Evolutionary conservation across 1,284 basidiomycete genomes (phyloP).

Genomic region (Cystobasidium sp.): DNA sequence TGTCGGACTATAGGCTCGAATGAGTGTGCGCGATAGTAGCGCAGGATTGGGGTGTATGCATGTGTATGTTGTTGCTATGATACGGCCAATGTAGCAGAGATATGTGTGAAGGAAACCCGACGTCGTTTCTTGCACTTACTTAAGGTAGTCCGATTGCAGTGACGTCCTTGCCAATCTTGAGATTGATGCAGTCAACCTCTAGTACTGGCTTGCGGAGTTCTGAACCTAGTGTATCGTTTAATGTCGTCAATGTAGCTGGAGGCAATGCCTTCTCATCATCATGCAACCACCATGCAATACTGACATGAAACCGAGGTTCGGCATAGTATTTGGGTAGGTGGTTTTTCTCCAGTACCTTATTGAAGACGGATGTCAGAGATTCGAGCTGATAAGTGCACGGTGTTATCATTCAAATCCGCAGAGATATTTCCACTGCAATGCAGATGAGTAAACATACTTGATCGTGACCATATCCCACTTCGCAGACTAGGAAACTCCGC

Average conservation of each 20-base stretch:
- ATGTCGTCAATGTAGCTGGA: neutral
- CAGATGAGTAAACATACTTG: too few species aligned
- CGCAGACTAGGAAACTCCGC: slow-evolving; percentile 71
- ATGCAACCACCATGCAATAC: slow-evolving; percentile 68
- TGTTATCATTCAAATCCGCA: too few species aligned
- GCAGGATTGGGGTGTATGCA: neutral
- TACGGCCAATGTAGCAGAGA: neutral
- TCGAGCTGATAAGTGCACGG: slow-evolving; percentile 62
- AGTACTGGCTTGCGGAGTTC: slow-evolving; percentile 17
- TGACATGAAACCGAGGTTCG: slow-evolving; percentile 75
- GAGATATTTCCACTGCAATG: too few species aligned
- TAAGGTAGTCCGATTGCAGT: neutral
- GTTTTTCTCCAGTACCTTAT: slow-evolving; percentile 64
- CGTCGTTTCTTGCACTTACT: neutral
- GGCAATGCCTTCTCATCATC: neutral
- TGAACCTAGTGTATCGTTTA: neutral
- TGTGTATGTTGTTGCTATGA: neutral
- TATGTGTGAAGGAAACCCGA: too few species aligned
- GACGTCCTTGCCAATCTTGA: slow-evolving; percentile 17
- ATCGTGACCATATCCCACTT: slow-evolving; percentile 74
- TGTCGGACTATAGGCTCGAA: neutral
- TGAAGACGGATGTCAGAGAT: slow-evolving; percentile 63
- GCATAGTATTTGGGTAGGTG: slow-evolving; percentile 74
- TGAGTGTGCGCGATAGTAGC: too few species aligned
- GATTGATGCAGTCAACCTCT: neutral